phyloP scores from a whole-genome alignment of 116 monocot genomes.

The Posidonia oceanica region DNA sequence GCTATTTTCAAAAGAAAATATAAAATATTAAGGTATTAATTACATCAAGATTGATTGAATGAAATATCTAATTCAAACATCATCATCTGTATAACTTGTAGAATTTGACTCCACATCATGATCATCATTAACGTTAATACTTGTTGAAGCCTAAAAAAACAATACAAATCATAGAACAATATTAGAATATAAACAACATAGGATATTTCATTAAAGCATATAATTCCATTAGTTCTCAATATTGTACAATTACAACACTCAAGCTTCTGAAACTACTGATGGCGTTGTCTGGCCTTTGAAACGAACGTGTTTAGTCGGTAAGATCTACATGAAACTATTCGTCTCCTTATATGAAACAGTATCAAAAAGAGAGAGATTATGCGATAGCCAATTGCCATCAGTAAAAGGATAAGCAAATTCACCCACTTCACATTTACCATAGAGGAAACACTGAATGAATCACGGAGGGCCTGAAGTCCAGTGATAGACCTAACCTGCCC shows the following conservation, averaged over 20 bases:
- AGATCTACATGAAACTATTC: slow-evolving; percentile 11
- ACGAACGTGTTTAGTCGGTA: slow-evolving; percentile 6
- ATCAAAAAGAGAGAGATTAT: slow-evolving; percentile 48
- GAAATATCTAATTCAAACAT: no score
- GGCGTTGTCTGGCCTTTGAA: neutral
- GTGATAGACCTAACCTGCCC: slow-evolving; percentile 75
- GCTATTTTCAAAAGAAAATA: no score
- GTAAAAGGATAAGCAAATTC: slow-evolving; percentile 56
- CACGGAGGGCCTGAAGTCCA: slow-evolving; percentile 76
- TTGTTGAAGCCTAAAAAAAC: no score
- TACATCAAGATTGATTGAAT: no score
- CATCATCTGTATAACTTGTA: no score
- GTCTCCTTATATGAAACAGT: slow-evolving; percentile 26
- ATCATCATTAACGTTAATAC: no score
- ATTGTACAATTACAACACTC: slow-evolving; percentile 7
- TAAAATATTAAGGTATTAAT: no score
- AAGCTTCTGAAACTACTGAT: neutral
- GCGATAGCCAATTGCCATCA: slow-evolving; percentile 70
- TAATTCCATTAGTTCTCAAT: no score
- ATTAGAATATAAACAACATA: no score
- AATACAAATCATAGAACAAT: no score
- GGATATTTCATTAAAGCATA: no score
- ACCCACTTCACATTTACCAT: slow-evolving; percentile 61
- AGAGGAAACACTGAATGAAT: slow-evolving; percentile 64
- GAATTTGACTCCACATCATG: no score